These are phyloP conservation scores for Nematocida sp. DNA, from an alignment of 371 early-diverging fungal species.

Conservation along the genomic window DNA sequence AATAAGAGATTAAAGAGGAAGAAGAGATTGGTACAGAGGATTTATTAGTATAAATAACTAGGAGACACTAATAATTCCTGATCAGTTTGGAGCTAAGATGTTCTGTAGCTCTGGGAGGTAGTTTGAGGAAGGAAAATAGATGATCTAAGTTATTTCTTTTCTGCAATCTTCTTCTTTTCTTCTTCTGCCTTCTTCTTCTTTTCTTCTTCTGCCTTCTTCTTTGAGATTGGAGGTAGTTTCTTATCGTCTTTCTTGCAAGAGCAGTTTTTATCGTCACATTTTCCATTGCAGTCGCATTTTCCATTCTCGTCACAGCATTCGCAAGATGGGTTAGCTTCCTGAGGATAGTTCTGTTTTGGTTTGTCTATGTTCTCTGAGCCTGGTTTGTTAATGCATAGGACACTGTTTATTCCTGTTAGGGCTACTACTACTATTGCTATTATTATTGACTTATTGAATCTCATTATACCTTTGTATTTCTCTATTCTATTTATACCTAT, in stretches of 20 bases:
- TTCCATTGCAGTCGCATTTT: too few relatives aligned
- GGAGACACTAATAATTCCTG: too few relatives aligned
- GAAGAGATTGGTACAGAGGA: too few relatives aligned
- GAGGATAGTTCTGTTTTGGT: background rate
- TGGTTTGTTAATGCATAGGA: too few relatives aligned
- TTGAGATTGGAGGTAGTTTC: background rate
- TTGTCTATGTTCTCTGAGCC: background rate
- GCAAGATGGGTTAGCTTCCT: background rate
- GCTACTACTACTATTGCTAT: background rate
- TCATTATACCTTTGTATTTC: constrained; percentile 2
- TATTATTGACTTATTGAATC: background rate
- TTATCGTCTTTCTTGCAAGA: background rate
- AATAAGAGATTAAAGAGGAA: too few relatives aligned
- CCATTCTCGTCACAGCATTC: background rate
- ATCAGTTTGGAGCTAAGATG: too few relatives aligned
- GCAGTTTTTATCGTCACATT: background rate
- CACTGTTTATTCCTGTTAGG: background rate
- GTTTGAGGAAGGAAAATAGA: too few relatives aligned
- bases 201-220: background rate
- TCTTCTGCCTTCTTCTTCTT: background rate
- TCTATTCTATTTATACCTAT: constrained; percentile 13
- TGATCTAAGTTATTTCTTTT: too few relatives aligned
- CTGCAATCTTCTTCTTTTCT: too few relatives aligned
- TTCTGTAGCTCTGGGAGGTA: too few relatives aligned
- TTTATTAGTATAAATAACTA: too few relatives aligned